phyloP scores from a whole-genome alignment of 306 rosid species.

The Casuarina cunninghamiana region DNA sequence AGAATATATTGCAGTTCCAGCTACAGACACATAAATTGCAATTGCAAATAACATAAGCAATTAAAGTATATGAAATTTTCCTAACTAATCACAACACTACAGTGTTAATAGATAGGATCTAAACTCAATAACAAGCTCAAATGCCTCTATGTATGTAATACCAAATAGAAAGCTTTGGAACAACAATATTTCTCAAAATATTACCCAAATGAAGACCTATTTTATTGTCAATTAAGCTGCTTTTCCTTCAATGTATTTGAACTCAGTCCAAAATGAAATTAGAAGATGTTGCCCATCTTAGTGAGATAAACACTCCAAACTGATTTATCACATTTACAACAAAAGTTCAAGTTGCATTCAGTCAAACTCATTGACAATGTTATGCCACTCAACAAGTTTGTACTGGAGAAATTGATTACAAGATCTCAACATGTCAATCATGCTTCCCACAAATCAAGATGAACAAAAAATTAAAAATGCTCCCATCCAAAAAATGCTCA shows the following conservation, averaged over 20 bases:
- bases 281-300: not conserved
- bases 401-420: not conserved
- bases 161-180: not conserved
- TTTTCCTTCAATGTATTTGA: not conserved
- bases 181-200: not conserved
- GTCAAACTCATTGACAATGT: not conserved
- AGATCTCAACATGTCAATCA: not conserved
- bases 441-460: not conserved
- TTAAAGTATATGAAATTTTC: not conserved
- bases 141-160: not conserved
- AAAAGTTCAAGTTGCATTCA: not conserved
- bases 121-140: not conserved
- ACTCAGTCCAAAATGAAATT: not conserved
- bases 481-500: too few relatives aligned
- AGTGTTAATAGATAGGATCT: not conserved
- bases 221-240: not conserved
- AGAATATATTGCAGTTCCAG: not conserved
- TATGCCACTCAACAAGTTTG: not conserved
- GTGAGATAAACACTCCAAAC: not conserved
- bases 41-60: not conserved
- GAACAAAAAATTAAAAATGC: not conserved
- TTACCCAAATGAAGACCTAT: not conserved
- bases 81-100: not conserved
- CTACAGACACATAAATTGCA: not conserved
- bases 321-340: too few relatives aligned